These are phyloP conservation scores for Ampelomyces quisqualis DNA, from an alignment of 2,329 filamentous ascomycete species.

Conservation along the genomic window DNA sequence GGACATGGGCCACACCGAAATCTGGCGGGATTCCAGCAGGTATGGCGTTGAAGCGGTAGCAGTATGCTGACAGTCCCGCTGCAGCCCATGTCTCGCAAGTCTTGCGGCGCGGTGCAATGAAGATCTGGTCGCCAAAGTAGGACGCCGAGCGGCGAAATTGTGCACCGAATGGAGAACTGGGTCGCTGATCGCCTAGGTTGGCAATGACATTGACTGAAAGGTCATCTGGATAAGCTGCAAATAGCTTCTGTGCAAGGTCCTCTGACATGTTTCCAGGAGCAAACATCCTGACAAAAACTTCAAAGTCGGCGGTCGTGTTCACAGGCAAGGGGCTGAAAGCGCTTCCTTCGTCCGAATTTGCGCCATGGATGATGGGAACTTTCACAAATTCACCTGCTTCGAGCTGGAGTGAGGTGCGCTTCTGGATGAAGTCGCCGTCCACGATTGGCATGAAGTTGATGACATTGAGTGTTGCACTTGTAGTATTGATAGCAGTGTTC, in stretches of 20 bases:
- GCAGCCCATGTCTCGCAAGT: conserved; percentile 56
- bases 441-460: conserved; percentile 48
- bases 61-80: conserved; percentile 55
- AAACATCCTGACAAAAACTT: conserved; percentile 41
- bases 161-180: conserved; percentile 24
- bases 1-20: conserved; percentile 56
- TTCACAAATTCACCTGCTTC: conserved; percentile 61
- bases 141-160: conserved; percentile 58
- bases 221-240: conserved; percentile 35
- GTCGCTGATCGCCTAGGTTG: conserved; percentile 21
- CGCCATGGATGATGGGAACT: conserved; percentile 64
- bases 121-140: conserved; percentile 54
- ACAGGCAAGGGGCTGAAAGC: conserved; percentile 57
- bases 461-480: conserved; percentile 25
- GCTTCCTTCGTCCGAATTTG: conserved; percentile 66
- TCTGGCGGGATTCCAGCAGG: conserved; percentile 48
- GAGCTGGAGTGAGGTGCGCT: conserved; percentile 57
- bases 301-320: conserved; percentile 58
- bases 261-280: conserved; percentile 26
- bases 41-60: conserved; percentile 63
- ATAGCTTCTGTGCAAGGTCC: conserved; percentile 23
- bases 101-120: conserved; percentile 58
- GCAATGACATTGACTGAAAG: conserved; percentile 29
- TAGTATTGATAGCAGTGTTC: conserved; percentile 55
- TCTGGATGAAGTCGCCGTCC: conserved; percentile 59